Conservation (phyloP, 331 rosid species). For the Erythrophleum ivorense region DNA sequence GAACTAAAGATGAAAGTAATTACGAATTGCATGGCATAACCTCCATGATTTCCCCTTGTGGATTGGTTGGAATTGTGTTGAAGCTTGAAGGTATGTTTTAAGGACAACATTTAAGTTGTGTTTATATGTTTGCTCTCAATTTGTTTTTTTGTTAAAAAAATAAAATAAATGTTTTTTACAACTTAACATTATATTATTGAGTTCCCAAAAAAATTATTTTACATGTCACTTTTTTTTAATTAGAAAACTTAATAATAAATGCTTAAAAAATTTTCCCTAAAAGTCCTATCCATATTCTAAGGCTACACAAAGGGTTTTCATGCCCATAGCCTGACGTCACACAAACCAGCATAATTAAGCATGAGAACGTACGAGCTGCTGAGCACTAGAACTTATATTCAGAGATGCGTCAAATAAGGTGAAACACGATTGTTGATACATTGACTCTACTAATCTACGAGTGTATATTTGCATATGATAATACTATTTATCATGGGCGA, state of each 20-base stretch:
- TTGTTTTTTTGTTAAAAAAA: not conserved
- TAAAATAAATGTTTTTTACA: not conserved
- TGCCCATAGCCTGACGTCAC: too few species aligned
- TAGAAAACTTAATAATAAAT: not conserved
- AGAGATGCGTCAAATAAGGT: too few species aligned
- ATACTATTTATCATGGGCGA: too few species aligned
- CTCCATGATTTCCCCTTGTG: not conserved
- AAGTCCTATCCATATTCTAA: not conserved
- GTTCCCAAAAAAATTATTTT: not conserved
- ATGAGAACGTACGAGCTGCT: too few species aligned
- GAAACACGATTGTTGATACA: too few species aligned
- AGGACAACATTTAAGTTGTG: not conserved
- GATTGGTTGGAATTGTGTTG: not conserved
- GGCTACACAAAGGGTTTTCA: too few species aligned
- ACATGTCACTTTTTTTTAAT: not conserved
- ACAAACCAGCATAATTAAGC: too few species aligned
- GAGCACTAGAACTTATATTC: too few species aligned
- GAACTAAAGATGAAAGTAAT: slow-evolving; percentile 30
- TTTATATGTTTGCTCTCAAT: not conserved
- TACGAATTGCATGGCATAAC: not conserved
- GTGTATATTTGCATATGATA: too few species aligned
- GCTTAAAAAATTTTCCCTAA: not conserved
- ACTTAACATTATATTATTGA: not conserved
- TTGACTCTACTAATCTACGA: too few species aligned
- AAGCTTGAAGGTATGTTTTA: slow-evolving; percentile 12